Evolutionary conservation across 768 basidiomycete species (phyloP), one percentile per base, ranked within the genome.

Genomic region (Cyathus striatus): DNA sequence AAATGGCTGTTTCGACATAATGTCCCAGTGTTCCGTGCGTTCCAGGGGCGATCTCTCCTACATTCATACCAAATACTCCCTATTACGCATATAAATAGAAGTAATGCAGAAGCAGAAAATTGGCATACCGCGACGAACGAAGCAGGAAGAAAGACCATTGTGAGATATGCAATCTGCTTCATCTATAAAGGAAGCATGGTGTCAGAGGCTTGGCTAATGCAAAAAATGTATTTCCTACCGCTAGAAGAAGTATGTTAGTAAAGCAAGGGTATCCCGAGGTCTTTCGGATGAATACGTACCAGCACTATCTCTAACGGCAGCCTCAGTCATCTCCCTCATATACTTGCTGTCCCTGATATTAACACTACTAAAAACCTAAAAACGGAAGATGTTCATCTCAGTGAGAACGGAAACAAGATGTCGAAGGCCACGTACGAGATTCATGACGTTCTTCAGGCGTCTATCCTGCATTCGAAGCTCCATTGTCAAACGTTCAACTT

Each of bases 31-130:
- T 73, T 24, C 66, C 72, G 0, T 41, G 16, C 1, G 68, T 65
- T n/a, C 58, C 39, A 0, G 45, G 59, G 22, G 55, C 60, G 39
- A 81, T 63, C 55, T 75, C 69, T 23, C 40, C 27, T 10, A 82
- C 61, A 48, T 81, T 82, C 79, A 81, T 81, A 10, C 80, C 75
- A 42, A 81, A 81, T 6, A 79, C 57, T 27, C 62, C 69, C 80
- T 80, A 43, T 2, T 13, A 39, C 21, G 38, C 3, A 35, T 12
- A 21, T 38, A 30, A 21, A 12, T 10, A 41, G 22, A 36, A 32
- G 18, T 24, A 17, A 33, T 23, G 10, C 22, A 30, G 5, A 24
- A 6, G 23, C 13, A 17, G 9, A 14, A 9, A 18, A 21, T 21
- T 18, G 17, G 43, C 69, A 36, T 53, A 75, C 74, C 43, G 76